Evolutionary conservation across 495 filamentous ascomycete species (phyloP).

Genomic region (Annulohypoxylon maeteangense): DNA sequence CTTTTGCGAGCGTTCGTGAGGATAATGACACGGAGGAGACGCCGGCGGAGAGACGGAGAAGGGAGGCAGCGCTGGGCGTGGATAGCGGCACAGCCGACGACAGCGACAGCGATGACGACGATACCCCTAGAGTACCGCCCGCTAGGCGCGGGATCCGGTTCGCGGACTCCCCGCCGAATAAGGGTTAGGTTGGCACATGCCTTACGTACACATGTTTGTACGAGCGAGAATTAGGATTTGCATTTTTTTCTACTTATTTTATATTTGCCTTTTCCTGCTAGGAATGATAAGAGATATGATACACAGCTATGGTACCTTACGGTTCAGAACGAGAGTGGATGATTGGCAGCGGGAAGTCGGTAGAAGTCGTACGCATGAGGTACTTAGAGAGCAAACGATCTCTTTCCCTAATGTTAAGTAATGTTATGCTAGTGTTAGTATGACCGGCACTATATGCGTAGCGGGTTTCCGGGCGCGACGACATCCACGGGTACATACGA

Average conservation of each 20-base stretch:
- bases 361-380: slow-evolving; percentile 24
- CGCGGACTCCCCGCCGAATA: slow-evolving; percentile 52
- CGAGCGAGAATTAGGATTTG: neutral
- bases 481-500: slow-evolving; percentile 33
- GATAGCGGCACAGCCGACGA: slow-evolving; percentile 59
- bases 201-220: neutral
- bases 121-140: slow-evolving; percentile 60
- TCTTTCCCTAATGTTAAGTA: neutral
- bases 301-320: neutral
- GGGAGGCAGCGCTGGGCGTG: slow-evolving; percentile 85
- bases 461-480: neutral
- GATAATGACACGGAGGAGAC: slow-evolving; percentile 73
- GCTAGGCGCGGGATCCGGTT: slow-evolving; percentile 58
- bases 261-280: neutral
- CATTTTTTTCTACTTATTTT: slow-evolving; percentile 13
- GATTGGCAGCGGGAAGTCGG: slow-evolving; percentile 3
- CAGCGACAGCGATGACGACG: slow-evolving; percentile 72
- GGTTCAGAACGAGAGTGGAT: neutral
- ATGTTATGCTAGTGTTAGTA: neutral
- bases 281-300: neutral
- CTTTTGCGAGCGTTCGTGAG: slow-evolving; percentile 50
- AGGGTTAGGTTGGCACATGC: slow-evolving; percentile 23
- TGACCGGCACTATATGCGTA: neutral
- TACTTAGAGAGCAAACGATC: slow-evolving; percentile 20
- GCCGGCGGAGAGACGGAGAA: slow-evolving; percentile 80